Conservation (phyloP, 495 filamentous ascomycete genomes). For the Lineolata rhizophorae region DNA sequence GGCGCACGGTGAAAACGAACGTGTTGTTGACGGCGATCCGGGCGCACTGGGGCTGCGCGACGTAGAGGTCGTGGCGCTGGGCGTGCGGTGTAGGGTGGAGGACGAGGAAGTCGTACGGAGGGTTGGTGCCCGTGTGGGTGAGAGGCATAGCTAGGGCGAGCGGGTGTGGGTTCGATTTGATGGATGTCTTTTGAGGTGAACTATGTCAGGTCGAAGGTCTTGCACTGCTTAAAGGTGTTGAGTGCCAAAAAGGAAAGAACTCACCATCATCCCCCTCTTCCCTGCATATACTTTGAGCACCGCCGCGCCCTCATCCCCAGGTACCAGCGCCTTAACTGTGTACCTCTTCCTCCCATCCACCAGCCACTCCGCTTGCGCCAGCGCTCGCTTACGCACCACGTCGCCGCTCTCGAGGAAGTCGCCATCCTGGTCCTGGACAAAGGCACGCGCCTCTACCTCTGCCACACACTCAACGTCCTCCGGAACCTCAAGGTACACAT, state of each 20-base stretch:
- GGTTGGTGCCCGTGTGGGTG: slow-evolving; percentile 74
- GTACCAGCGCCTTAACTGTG: slow-evolving; percentile 75
- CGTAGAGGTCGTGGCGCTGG: slow-evolving; percentile 87
- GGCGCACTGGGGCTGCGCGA: slow-evolving; percentile 82
- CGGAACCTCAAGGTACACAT: slow-evolving; percentile 70
- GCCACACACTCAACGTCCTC: slow-evolving; percentile 80
- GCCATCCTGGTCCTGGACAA: slow-evolving; percentile 63
- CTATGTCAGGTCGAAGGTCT: too few relatives aligned
- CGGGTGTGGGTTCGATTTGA: slow-evolving; percentile 81
- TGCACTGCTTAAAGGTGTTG: too few relatives aligned
- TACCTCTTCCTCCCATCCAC: slow-evolving; percentile 67
- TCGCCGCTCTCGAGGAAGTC: slow-evolving; percentile 90
- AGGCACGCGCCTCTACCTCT: slow-evolving; percentile 65
- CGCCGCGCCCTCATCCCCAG: slow-evolving; percentile 73
- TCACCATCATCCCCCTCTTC: slow-evolving; percentile 70
- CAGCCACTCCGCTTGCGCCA: slow-evolving; percentile 90
- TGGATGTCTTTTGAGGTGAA: slow-evolving; percentile 36
- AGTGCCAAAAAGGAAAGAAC: too few relatives aligned
- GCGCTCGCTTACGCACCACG: slow-evolving; percentile 57
- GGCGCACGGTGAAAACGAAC: slow-evolving; percentile 87
- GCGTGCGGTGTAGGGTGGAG: slow-evolving; percentile 94
- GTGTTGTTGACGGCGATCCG: slow-evolving; percentile 82
- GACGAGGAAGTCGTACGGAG: slow-evolving; percentile 76
- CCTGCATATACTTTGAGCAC: slow-evolving; percentile 88
- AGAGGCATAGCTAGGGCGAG: slow-evolving; percentile 83